phyloP scores from a whole-genome alignment of 2,329 filamentous ascomycete genomes.

The Aureobasidium sp. region DNA sequence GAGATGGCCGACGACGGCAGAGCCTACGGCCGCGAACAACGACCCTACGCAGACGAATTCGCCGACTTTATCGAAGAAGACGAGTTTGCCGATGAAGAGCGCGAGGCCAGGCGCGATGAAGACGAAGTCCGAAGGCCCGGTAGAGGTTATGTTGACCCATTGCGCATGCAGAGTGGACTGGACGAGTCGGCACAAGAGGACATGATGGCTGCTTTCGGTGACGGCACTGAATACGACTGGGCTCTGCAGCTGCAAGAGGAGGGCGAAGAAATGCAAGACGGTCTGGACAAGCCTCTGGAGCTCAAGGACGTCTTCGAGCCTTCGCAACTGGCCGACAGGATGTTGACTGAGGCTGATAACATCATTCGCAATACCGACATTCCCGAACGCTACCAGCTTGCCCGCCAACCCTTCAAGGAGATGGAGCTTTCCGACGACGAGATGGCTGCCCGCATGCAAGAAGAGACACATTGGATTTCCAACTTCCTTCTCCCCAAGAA shows the following conservation, averaged over 20 bases:
- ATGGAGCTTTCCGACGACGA: slow-evolving; percentile 69
- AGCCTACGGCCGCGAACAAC: slow-evolving; percentile 21
- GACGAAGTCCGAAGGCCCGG: slow-evolving; percentile 79
- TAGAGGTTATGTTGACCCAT: slow-evolving; percentile 59
- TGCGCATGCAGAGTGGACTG: slow-evolving; percentile 61
- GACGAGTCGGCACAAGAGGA: slow-evolving; percentile 92
- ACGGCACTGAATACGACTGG: slow-evolving; percentile 93
- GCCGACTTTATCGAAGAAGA: slow-evolving; percentile 95
- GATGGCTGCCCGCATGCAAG: slow-evolving; percentile 53
- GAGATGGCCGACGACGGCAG: slow-evolving; percentile 49
- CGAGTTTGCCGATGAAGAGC: slow-evolving; percentile 78
- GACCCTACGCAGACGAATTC: slow-evolving; percentile 68
- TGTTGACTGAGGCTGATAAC: slow-evolving; percentile 94
- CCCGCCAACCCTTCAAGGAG: slow-evolving; percentile 80
- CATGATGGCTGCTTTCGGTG: slow-evolving; percentile 92
- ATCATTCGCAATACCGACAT: slow-evolving; percentile 80
- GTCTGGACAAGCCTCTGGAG: slow-evolving; percentile 77
- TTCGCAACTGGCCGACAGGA: slow-evolving; percentile 85
- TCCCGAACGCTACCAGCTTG: slow-evolving; percentile 89
- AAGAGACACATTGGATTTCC: slow-evolving; percentile 88
- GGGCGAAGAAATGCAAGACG: slow-evolving; percentile 67
- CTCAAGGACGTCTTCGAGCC: slow-evolving; percentile 98
- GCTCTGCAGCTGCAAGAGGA: slow-evolving; percentile 83
- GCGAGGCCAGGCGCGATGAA: slow-evolving; percentile 71
- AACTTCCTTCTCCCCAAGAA: slow-evolving; percentile 87